Evolutionary conservation across 169 alveolate genomes (phyloP), one percentile per base, ranked within the genome.

Genomic region (Plasmodium ovale): DNA sequence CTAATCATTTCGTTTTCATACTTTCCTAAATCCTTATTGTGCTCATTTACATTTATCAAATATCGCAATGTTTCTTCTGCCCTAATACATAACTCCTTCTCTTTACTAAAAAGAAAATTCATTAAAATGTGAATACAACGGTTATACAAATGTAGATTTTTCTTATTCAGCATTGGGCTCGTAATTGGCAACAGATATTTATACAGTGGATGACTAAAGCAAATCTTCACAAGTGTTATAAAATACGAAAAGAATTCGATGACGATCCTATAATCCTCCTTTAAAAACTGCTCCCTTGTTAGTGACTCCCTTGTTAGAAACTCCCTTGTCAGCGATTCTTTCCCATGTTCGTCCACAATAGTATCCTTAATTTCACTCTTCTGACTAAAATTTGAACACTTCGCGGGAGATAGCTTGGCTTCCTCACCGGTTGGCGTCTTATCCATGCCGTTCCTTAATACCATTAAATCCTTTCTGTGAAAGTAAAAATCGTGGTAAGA

Each of bases 91-190:
- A 77, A 44, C 7, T 49, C 51, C 21, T 23, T 77, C 4, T 77
- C 69, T 29, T 60, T 49, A 16, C 77, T 77, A 62, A 77, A 77
- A 53, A 77, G 47, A 62, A 77, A 77, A 77, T 77, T 64, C 65
- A 77, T 10, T 42, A 77, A 62, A 6, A 62, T 49, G 23, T 77
- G 77, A 19, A 77, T 77, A 67, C 88, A 77, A 35, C 88, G 79
- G 62, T 60, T 60, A 53, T 77, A 77, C 54, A 77, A n/a, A 7
- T 35, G 29, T 67, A 42, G 23, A 23, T 21, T 59, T 9, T 54
- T 77, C 39, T 77, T 62, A 77, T 62, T 33, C 27, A 37, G 23
- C 27, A 19, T 35, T 49, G 60, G 21, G 37, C 62, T 77, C 25
- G 62, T 23, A 2, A 56, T 44, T 10, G 74, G 47, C 4, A 77